Base-by-base conservation (phyloP, 2,329 filamentous ascomycete species). In the Aspergillus tanneri region DNA sequence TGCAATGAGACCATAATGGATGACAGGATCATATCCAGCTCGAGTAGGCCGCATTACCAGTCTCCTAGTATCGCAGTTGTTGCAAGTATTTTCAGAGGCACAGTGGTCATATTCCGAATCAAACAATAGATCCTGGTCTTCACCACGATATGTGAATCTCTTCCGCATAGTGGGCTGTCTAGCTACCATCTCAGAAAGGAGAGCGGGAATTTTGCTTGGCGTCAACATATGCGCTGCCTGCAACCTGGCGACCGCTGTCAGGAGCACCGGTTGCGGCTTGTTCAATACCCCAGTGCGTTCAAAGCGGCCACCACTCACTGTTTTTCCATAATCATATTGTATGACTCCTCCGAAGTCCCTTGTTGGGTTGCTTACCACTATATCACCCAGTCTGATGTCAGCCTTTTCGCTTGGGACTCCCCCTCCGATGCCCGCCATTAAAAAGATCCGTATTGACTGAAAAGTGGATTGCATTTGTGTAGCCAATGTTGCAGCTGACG, bases 241-340 rank as follows among this genome's bases (percentile, higher is more conserved):
- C n/a, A 61, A 18, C 11, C 38, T 49, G 3, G 39, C 27, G 14
- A 56, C 14, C 9, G 47, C 50, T 3, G 52, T 47, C 9, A 54
- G 34, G 10, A 60, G 49, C 2, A 49, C 21, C 16, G 14, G 14
- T 1, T 56, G 53, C 4, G 56, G 54, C 8, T 46, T 50, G 16
- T 54, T 54, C 2, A 59, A 12, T 16, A 37, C 24, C 5, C 56
- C 50, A 3, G 36, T 56, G 21, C 47, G 27, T 11, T 53, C 27
- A 32, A 58, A 54, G n/a, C 18, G 34, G 4, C 50, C 50, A n/a
- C 34, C 27, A 3, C 18, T 8, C 3, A 46, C 5, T 3, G 48
- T 37, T 42, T 61, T 60, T 2, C 57, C 56, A 19, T 54, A 46
- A 32, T 63, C 56, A 9, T 57, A 60, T 10, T 59, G 54, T 9